Base-by-base conservation (phyloP, 805 yeast species). In the Yamadazyma insecticola region DNA sequence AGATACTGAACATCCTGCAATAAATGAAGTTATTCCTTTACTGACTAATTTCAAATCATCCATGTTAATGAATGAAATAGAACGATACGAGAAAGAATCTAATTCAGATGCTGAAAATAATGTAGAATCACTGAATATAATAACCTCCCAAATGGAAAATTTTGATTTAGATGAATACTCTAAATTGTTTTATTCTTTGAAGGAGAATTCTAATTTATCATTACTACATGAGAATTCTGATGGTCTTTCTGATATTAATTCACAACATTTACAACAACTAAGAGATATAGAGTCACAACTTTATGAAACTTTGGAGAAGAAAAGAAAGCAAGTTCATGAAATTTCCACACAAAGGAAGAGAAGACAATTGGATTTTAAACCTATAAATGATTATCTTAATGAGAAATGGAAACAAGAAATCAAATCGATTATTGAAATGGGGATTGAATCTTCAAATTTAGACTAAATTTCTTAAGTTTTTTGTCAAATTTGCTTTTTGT, bases 331-430 rank as follows among this genome's bases (percentile, higher is more conserved):
- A 26, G 53, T 74, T 6, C 70, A 70, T 5, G 72, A 67, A 4
- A 33, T 74, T 11, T 63, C 69, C 27, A 39, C 30, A 9, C 54
- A 53, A 15, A 51, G 86, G 15, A 62, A 68, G 39, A 50, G 48
- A 19, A 45, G 63, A 28, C 78, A 77, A 49, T 62, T 30, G 1
- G 61, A 67, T 12, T 66, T 58, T 31, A 56, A 59, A 39, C 74
- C 76, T 0, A 59, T 64, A 16, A 48, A 67, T 33, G 65, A 63
- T 19, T 70, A 69, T 35, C 53, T 74, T 32, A 50, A 56, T n/a
- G 56, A 61, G 7, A 55, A 72, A 42, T 76, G 83, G 81, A 57
- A 53, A 26, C 72, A 70, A 6, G 71, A 68, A 16, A 49, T 77
- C 16, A 57, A 60, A 28, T 42, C 55, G 6, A 50, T 58, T 29